These are phyloP conservation scores for Linum trigynum DNA, from an alignment of 345 rosid species.

Conservation along the genomic window DNA sequence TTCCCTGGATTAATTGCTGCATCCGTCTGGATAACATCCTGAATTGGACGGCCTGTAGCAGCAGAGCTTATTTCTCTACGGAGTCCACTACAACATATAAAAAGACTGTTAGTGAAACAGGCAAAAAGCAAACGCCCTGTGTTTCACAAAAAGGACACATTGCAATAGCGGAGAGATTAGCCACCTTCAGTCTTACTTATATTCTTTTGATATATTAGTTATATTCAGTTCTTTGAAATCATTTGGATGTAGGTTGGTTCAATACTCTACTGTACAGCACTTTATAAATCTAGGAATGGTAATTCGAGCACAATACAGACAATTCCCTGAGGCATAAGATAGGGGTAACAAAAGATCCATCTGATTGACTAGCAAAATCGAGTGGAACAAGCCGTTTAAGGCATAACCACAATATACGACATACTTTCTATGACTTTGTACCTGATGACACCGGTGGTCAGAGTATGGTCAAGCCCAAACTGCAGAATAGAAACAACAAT, in stretches of 20 bases:
- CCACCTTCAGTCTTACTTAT: background rate
- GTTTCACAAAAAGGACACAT: background rate
- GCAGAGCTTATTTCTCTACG: slow-evolving; percentile 96
- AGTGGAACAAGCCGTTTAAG: background rate
- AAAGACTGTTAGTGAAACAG: slow-evolving; percentile 31
- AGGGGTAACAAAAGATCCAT: background rate
- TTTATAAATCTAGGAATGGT: background rate
- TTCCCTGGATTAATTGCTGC: slow-evolving; percentile 97
- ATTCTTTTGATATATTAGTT: background rate
- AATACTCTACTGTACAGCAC: background rate
- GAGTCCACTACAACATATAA: slow-evolving; percentile 53
- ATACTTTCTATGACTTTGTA: slow-evolving; percentile 15
- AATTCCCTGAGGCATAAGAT: background rate
- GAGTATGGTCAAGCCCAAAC: slow-evolving; percentile 97
- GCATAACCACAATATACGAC: background rate
- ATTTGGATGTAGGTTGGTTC: background rate
- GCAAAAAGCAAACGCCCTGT: slow-evolving; percentile 32
- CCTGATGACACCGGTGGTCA: slow-evolving; percentile 96
- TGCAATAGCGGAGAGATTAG: background rate
- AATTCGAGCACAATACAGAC: slow-evolving; percentile 1
- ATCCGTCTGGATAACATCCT: slow-evolving; percentile 96
- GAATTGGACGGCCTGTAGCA: slow-evolving; percentile 97
- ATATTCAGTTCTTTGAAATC: background rate
- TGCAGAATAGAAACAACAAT: slow-evolving; percentile 23
- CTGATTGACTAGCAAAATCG: background rate